Conservation (phyloP, 1,284 basidiomycete genomes). For the Sporisorium exsertum region DNA sequence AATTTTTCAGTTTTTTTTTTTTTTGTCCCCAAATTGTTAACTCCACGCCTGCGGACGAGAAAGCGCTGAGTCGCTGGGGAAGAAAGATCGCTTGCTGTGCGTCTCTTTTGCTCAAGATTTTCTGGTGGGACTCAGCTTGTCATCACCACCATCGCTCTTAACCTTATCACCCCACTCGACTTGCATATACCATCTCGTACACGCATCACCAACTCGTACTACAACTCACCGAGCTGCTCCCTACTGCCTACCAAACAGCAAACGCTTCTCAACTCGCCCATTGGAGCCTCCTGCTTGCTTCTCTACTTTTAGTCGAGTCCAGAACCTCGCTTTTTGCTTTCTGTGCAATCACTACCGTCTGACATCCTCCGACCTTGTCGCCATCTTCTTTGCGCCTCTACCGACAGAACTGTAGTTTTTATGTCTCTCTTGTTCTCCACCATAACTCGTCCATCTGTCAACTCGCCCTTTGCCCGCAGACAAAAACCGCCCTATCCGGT, state of each 20-base stretch:
- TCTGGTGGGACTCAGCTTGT: background rate
- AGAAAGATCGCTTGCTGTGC: background rate
- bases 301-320: background rate
- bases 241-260: background rate
- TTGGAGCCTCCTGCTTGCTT: background rate
- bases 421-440: slow-evolving; percentile 52
- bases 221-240: background rate
- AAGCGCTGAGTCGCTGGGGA: background rate
- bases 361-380: slow-evolving; percentile 5
- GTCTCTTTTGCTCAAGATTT: background rate
- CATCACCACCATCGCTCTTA: background rate
- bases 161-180: background rate
- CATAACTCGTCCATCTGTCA: slow-evolving; percentile 53
- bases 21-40: no score
- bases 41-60: background rate
- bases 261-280: background rate
- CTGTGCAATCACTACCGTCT: background rate
- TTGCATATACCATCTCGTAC: background rate
- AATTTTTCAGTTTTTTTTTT: background rate
- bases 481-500: slow-evolving; percentile 51
- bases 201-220: background rate
- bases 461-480: slow-evolving; percentile 51
- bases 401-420: slow-evolving; percentile 35
- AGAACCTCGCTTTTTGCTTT: background rate
- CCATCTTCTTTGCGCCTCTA: slow-evolving; percentile 18